Evolutionary conservation across 768 basidiomycete species (phyloP), one percentile per base, ranked within the genome.

Genomic region (Mycena sanguinolenta): DNA sequence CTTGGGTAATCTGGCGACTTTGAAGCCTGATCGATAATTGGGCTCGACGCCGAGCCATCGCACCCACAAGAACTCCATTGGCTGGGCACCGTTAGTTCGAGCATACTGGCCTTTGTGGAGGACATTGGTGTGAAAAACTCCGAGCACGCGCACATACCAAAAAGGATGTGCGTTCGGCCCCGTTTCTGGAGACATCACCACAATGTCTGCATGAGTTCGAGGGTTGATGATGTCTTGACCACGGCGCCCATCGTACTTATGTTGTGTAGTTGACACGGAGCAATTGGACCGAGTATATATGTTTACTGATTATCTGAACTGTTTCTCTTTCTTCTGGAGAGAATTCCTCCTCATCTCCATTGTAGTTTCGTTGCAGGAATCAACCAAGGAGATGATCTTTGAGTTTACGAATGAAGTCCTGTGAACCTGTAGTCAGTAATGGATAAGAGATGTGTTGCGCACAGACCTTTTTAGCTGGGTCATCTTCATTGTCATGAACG

Each of bases 201-300:
- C 80, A 3, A 85, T 36, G 19, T 83, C 74, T 0, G 76, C 50
- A 16, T 80, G 75, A 0, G 73, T 79, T 0, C 67, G 32, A 4
- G 78, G 72, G 32, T 83, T 81, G 38, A 85, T 71, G 0, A 73
- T 58, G 61, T 86, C 83, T 65, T 84, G 81, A 6, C 71, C 69
- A 0, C 79, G 76, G 7, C 77, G 77, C 34, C 82, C 61, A 66
- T 84, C 80, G 72, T n/a, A n/a, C n/a, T n/a, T 84, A 85, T 3
- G 80, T 80, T 0, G 82, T 83, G 63, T 82, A 82, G 71, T 82
- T 81, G 32, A 84, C 52, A 0, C 78, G 76, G 5, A 82, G 21
- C 14, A 74, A 67, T 39, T 75, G 75, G 65, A 79, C 78, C 13
- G 5, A 28, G 42, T 71, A 82, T 34, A 78, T 64, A 49, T n/a